Base-by-base conservation (phyloP, 306 rosid genomes). In the Cucurbita ficifolia region DNA sequence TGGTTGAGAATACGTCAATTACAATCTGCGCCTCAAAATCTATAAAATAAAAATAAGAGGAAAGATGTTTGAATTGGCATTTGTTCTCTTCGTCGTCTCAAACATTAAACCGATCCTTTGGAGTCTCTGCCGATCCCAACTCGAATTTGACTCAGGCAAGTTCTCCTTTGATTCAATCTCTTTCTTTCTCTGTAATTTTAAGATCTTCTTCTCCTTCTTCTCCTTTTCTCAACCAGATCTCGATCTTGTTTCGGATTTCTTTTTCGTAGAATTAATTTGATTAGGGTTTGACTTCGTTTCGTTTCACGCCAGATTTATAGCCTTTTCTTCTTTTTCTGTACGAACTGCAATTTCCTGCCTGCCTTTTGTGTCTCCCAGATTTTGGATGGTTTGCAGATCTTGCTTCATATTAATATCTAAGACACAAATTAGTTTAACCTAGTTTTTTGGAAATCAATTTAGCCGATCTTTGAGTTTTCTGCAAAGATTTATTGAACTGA, bases 1-100 rank as follows among this genome's bases (percentile, higher is more conserved):
- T 76, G 87, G 88, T 55, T 96, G 95, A 85, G 63, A 83, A 81
- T 60, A 60, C 88, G 80, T 77, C 92, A 91, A 53, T 87, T 63
- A 33, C 83, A 91, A 76, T 0, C 10, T 64, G 43, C 16, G 95
- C 95, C 2, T 91, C 89, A 43, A 76, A 6, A 5, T 43, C 54
- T 18, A 18, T 42, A 42, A 67, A 67, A n/a, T 18, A 12, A 6
- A 57, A 10, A 11, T 0, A 51, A 17, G 7, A 17, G 3, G 8
- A 50, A 50, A 54, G 8, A 29, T 5, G n/a, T 59, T 36, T 12
- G 45, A 36, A n/a, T 63, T n/a, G 9, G 70, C 33, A 16, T 10
- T 19, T 0, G 55, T 16, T 12, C 42, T 29, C 33, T 29, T 29
- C 33, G 33, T 7, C n/a, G 4, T 24, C 38, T 13, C 63, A 7